phyloP scores from a whole-genome alignment of 2,329 filamentous ascomycete genomes.

The Eutypella sp. region DNA sequence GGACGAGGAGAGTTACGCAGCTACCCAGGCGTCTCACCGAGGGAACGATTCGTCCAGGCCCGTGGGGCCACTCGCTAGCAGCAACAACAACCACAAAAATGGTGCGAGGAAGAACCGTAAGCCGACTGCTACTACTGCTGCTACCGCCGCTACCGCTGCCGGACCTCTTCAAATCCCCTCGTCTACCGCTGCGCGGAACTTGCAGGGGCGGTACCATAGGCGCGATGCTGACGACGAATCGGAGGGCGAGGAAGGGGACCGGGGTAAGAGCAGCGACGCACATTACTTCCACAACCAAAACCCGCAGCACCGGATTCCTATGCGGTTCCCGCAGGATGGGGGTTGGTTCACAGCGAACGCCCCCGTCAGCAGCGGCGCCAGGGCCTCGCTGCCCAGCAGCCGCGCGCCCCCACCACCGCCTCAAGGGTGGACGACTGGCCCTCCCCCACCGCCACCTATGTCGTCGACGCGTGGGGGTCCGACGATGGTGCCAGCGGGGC shows the following conservation, averaged over 20 bases:
- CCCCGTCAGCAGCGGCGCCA: background rate
- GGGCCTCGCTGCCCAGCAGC: background rate
- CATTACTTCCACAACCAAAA: background rate
- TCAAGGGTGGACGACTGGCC: slow-evolving; percentile 7
- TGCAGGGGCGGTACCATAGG: no score
- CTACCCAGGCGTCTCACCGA: background rate
- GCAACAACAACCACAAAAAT: background rate
- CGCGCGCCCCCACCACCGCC: slow-evolving; percentile 12
- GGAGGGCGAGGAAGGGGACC: background rate
- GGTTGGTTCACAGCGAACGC: no score
- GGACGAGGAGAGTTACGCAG: background rate
- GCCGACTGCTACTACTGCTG: background rate
- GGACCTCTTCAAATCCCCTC: no score
- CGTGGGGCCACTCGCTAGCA: no score
- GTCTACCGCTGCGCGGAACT: background rate
- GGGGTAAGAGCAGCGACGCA: background rate
- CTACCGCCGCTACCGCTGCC: background rate
- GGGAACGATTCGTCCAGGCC: no score
- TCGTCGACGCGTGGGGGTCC: slow-evolving; percentile 3
- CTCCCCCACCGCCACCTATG: slow-evolving; percentile 5
- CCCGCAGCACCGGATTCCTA: background rate
- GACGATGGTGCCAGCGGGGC: background rate
- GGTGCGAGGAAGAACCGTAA: slow-evolving; percentile 1
- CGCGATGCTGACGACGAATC: background rate
- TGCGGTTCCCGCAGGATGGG: no score